Evolutionary conservation across 805 yeast genomes (phyloP).

Genomic region (Yamadazyma laniorum): DNA sequence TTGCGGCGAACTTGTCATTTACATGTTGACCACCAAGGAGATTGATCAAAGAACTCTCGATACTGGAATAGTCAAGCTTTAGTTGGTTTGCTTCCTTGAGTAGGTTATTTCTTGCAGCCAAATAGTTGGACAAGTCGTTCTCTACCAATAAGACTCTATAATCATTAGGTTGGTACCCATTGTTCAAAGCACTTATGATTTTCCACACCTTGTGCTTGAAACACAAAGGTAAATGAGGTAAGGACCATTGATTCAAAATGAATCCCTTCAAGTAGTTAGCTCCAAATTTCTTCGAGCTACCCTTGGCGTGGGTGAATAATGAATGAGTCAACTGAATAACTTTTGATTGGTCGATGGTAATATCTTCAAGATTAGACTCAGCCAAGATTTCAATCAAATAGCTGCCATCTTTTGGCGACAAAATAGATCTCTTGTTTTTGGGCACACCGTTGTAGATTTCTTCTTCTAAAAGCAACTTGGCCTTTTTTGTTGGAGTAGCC

Average conservation of each 20-base stretch:
- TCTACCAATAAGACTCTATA: constrained; percentile 32
- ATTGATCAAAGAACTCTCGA: constrained; percentile 59
- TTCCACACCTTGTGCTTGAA: constrained; percentile 51
- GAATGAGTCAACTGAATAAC: constrained; percentile 21
- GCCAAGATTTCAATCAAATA: constrained; percentile 15
- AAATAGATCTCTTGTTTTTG: constrained; percentile 48
- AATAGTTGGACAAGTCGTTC: constrained; percentile 27
- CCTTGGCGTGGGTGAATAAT: constrained; percentile 41
- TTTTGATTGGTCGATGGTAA: constrained; percentile 26
- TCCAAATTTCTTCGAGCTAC: constrained; percentile 53
- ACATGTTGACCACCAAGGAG: constrained; percentile 47
- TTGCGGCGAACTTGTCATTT: constrained; percentile 51
- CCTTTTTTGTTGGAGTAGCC: constrained; percentile 26
- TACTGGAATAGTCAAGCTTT: constrained; percentile 44
- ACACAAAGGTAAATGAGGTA: constrained; percentile 30
- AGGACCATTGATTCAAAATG: constrained; percentile 65
- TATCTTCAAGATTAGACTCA: constrained; percentile 24
- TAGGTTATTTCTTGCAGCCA: constrained; percentile 46
- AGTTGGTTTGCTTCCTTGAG: constrained; percentile 40
- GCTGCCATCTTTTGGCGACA: constrained; percentile 64
- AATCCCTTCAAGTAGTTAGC: constrained; percentile 56
- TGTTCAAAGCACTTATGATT: constrained; percentile 19
- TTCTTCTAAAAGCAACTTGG: constrained; percentile 45
- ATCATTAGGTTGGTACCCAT: constrained; percentile 24
- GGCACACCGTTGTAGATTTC: constrained; percentile 55